These are phyloP conservation scores for Cyclotella choctawhatcheeana DNA, from an alignment of 108 stramenopile genomes.

Conservation along the genomic window DNA sequence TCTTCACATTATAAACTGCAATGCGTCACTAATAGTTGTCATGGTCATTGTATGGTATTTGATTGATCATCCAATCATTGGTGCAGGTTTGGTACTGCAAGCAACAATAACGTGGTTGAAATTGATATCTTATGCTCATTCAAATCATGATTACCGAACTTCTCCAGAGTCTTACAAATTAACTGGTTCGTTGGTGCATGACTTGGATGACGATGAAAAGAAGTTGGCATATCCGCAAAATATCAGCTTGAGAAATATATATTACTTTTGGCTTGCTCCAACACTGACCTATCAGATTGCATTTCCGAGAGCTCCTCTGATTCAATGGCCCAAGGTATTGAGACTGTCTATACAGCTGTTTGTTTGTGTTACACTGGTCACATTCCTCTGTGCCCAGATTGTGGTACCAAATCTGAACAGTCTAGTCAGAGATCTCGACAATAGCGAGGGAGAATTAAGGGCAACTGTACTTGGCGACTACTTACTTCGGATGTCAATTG, in stretches of 20 bases:
- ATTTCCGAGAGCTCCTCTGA: constrained; percentile 64
- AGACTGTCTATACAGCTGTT: constrained; percentile 61
- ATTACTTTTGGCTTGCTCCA: constrained; percentile 90
- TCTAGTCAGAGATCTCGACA: constrained; percentile 71
- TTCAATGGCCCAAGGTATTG: constrained; percentile 57
- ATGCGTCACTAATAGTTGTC: constrained; percentile 53
- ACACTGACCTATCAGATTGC: constrained; percentile 89
- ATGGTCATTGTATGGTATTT: constrained; percentile 71
- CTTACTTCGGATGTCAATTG: constrained; percentile 76
- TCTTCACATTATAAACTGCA: constrained; percentile 71
- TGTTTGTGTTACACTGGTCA: constrained; percentile 50
- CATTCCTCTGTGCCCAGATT: constrained; percentile 75
- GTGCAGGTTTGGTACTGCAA: constrained; percentile 64
- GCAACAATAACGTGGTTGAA: constrained; percentile 83
- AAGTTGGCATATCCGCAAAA: constrained; percentile 71
- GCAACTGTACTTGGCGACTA: constrained; percentile 70
- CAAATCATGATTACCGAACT: constrained; percentile 78
- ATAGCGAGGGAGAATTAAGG: constrained; percentile 50
- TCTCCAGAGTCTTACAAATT: constrained; percentile 35
- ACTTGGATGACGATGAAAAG: constrained; percentile 57
- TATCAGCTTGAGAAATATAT: constrained; percentile 73
- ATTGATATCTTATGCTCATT: constrained; percentile 74
- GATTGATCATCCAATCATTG: constrained; percentile 64
- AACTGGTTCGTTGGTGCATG: constrained; percentile 62
- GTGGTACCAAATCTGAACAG: constrained; percentile 64